Base-by-base conservation (phyloP, 2,329 filamentous ascomycete species). In the Rutstroemia sp. region DNA sequence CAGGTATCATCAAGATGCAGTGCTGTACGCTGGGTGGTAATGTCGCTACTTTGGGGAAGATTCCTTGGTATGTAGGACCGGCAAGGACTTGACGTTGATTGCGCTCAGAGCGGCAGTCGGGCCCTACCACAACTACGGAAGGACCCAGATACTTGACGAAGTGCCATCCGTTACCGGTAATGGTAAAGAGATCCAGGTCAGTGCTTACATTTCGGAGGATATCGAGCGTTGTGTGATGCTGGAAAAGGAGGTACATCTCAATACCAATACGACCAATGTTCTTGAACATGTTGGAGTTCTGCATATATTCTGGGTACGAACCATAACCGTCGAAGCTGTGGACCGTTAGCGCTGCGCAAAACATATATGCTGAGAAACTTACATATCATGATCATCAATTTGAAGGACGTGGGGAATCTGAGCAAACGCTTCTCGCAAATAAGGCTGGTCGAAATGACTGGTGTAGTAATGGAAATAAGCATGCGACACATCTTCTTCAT, bases 401-500 rank as follows among this genome's bases (percentile, higher is more conserved):
- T 95, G 90, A 65, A 95, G 79, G 53, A 99, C 77, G 68, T 96
- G 92, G 42, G 94, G 94, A 60, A 99, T 96, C 74, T 99, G 94
- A 21, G 94, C 94, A 75, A 96, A 99, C 0, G 92, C 92, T 72
- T 99, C 94, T 58, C 94, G 79, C 63, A 99, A 72, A 71, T 95
- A 92, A 6, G 92, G 92, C 72, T 99, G 94, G 69, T 99, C 94
- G 69, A 99, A 97, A 71, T 97, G 92, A 64, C 91, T 96, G 1
- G 92, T 96, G 70, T 99, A 99, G 72, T 96, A 99, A 71, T 99
- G 94, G 72, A 99, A 99, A 74, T 96, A 99, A 7, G 94, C 92
- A 72, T 97, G 92, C 2, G 87, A 86, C 17, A 96, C 90, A 68
- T 99, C 94, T 68, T 99, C 92, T 68, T 99, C 91, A 65, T 97